Percentiles rank a stretch among this genome's conserved stretches.
phyloP scores from a whole-genome alignment of 192 early-diverging fungal species.

The Gonapodya prolifera region DNA sequence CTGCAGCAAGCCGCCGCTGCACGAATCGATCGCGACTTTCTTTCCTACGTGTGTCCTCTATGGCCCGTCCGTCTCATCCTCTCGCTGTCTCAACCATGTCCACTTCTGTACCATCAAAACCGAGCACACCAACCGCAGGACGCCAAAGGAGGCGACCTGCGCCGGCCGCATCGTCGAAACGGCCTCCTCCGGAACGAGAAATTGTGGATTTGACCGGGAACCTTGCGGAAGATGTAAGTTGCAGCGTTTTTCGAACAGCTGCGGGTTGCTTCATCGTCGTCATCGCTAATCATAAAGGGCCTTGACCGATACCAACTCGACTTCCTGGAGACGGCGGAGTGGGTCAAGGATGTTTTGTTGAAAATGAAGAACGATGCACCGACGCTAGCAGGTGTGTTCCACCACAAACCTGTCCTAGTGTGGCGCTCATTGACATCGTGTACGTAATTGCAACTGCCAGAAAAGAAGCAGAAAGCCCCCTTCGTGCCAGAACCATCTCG shows the following conservation, averaged over 20 bases:
- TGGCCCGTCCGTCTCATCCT: no score
- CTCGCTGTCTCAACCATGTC: no score
- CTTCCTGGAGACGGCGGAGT: constrained; percentile 27
- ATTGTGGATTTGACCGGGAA: neutral
- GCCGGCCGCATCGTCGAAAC: neutral
- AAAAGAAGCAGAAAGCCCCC: neutral
- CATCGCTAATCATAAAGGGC: no score
- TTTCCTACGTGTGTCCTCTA: no score
- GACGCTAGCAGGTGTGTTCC: neutral
- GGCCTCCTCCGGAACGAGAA: neutral
- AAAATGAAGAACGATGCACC: constrained; percentile 18
- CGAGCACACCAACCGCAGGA: no score
- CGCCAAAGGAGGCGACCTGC: no score
- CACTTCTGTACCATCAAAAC: no score
- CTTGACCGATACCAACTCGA: constrained; percentile 25
- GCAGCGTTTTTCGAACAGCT: no score
- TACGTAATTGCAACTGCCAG: neutral
- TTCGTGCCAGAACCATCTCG: neutral
- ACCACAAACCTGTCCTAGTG: neutral
- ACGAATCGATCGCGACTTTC: no score
- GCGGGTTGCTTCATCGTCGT: neutral
- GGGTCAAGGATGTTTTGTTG: constrained; percentile 20
- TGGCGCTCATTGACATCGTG: neutral
- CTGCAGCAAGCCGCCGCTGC: no score
- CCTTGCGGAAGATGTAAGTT: neutral